Evolutionary conservation across 2,329 filamentous ascomycete species (phyloP), one percentile per base, ranked within the genome.

Genomic region (Penicillium capsulatum): DNA sequence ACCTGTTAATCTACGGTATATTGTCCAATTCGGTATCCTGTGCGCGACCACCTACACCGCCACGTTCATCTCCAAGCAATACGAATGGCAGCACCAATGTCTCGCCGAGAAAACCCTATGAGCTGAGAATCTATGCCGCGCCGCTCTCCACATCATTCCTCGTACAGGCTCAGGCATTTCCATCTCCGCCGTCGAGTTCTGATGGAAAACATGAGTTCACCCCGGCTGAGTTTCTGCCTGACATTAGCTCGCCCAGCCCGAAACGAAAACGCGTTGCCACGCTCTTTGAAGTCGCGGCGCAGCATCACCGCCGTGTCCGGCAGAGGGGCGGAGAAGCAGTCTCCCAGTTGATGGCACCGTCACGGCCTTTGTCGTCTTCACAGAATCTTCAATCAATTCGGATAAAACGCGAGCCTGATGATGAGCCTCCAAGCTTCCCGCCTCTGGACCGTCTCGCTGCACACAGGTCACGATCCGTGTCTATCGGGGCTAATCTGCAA

Each of bases 231-330:
- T 68, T 69, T 31, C 54, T 69, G 10, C 63, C 60, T 2, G 62
- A 66, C 40, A 46, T 61, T 10, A 55, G 56, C 36, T 66, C 65
- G 2, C 64, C 64, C 3, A 69, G 64, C 31, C 65, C 65, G 3
- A 69, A 69, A 44, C 58, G 66, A 30, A 69, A 68, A 48, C 59
- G 66, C 24, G 63, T 68, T n/a, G 61, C 63, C 27, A 67, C 59
- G 1, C 53, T 69, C 2, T 69, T 69, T 31, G 65, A 69, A 42
- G 58, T 60, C 3, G 66, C 63, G 7, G 58, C 64, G 3, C 63
- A 67, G 34, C 64, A 68, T 51, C 66, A 69, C 42, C 62, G 58
- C 20, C 54, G 57, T 33, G 64, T 68, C 15, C 61, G 64, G 24
- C 62, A 65, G 47, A 62, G 59, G 33, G 66, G 66, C 27, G 64